A percentile compares a stretch with the other conserved stretches of the same genome.
Conservation (phyloP, 108 stramenopile species). For the Chaetoceros muelleri region DNA sequence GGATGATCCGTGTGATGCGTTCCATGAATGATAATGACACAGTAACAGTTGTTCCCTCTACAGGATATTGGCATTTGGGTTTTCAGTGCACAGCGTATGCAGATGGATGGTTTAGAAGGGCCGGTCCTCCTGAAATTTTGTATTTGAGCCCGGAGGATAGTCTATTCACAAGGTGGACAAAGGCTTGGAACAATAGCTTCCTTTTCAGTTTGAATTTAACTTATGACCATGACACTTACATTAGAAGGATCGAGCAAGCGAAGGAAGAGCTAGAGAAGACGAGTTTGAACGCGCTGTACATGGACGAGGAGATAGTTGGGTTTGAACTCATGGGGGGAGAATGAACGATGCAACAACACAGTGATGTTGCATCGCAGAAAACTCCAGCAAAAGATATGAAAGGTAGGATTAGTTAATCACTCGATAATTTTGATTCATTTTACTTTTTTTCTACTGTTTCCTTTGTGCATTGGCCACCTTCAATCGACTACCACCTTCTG, state of each 20-base stretch:
- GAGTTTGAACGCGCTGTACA: conserved; percentile 1
- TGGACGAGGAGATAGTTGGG: background rate
- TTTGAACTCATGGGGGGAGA: too few species aligned
- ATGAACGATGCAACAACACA: too few species aligned
- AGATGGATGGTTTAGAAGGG: conserved; percentile 1
- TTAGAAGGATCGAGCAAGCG: background rate
- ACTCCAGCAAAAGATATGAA: too few species aligned
- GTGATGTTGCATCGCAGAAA: too few species aligned
- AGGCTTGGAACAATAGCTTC: background rate
- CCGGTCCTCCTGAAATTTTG: background rate
- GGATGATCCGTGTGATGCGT: conserved; percentile 38
- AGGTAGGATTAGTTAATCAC: too few species aligned
- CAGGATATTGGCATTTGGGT: conserved; percentile 28
- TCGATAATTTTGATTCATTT: too few species aligned
- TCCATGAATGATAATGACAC: conserved; percentile 50
- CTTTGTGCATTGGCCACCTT: too few species aligned
- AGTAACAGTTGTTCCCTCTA: conserved; percentile 28
- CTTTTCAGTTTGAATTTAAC: background rate
- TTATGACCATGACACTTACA: conserved; percentile 6
- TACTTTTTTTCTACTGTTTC: too few species aligned
- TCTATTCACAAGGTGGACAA: background rate
- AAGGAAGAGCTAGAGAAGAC: background rate
- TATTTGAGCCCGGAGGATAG: background rate
- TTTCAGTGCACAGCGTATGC: conserved; percentile 26
- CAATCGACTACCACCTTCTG: too few species aligned